Evolutionary conservation across 1,139 yeast genomes (phyloP).

Genomic region (Meyerozyma guilliermondii): DNA sequence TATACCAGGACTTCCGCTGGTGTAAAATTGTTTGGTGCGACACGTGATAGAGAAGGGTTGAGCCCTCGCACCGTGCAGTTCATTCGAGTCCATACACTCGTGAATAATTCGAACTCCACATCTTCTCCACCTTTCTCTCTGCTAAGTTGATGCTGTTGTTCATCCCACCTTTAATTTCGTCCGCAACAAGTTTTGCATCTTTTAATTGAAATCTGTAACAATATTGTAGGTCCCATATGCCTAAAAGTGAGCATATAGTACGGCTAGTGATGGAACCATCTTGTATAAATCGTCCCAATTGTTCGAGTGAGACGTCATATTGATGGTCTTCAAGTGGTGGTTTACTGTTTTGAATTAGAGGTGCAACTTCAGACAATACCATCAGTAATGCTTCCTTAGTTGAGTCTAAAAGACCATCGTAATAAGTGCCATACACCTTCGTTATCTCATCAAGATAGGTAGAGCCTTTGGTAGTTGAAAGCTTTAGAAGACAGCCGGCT

Average conservation of each 20-base stretch:
- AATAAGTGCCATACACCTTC: neutral
- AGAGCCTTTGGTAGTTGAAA: neutral
- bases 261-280: neutral
- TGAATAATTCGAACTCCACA: constrained; percentile 4
- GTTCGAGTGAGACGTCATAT: neutral
- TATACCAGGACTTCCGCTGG: neutral
- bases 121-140: neutral
- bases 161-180: neutral
- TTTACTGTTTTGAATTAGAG: neutral
- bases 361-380: neutral
- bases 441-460: neutral
- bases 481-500: constrained; percentile 2
- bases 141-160: neutral
- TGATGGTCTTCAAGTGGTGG: neutral
- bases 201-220: neutral
- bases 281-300: neutral
- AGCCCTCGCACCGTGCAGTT: neutral
- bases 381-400: neutral
- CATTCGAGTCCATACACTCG: constrained; percentile 11
- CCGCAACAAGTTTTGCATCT: neutral
- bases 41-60: neutral
- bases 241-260: neutral
- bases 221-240: constrained; percentile 2
- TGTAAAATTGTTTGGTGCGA: neutral
- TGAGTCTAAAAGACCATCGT: neutral